Base-by-base conservation (phyloP, 768 basidiomycete genomes). In the Auriscalpium vulgare region DNA sequence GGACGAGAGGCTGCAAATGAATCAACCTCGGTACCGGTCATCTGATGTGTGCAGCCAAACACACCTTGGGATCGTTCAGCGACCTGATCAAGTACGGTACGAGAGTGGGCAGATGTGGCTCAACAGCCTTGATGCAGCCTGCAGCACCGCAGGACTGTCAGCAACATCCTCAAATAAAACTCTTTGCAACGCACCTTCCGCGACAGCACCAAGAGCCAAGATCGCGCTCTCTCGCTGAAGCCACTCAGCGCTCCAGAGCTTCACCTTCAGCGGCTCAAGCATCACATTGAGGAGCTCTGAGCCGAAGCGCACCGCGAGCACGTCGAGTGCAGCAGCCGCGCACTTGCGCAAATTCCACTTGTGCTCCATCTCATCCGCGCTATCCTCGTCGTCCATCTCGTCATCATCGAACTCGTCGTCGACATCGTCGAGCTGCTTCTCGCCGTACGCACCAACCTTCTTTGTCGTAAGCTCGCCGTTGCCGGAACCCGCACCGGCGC, bases 301-400 rank as follows among this genome's bases (percentile, higher is more conserved):
- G 37, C 87, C 85, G 65, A 97, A 98, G 44, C 91, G 84, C 16
- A 98, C 93, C 2, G 94, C 93, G 56, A 99, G 82, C 29, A 99
- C 95, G 68, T 99, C 97, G 56, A 99, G 76, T 10, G 97, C 97
- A 0, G 97, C 97, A 0, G 97, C 97, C 2, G 94, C 93, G 67
- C 97, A 99, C 74, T 99, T 99, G 60, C 97, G 81, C 58, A 98
- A 76, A 72, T 98, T 99, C 97, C 97, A 99, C n/a, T n/a, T n/a
- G n/a, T n/a, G n/a, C 68, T 98, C 95, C 79, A 91, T 89, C 67
- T 97, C 97, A 56, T 98, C 97, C 13, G 93, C 93, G 62, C 95
- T 94, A 56, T 95, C 92, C 47, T 91, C 87, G 57, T 92, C 88
- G 60, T 93, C 87, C 60, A 86, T 76, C 62, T 95, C 85, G 59